phyloP scores from a whole-genome alignment of 805 yeast genomes.

The Metschnikowia drakensbergensis region DNA sequence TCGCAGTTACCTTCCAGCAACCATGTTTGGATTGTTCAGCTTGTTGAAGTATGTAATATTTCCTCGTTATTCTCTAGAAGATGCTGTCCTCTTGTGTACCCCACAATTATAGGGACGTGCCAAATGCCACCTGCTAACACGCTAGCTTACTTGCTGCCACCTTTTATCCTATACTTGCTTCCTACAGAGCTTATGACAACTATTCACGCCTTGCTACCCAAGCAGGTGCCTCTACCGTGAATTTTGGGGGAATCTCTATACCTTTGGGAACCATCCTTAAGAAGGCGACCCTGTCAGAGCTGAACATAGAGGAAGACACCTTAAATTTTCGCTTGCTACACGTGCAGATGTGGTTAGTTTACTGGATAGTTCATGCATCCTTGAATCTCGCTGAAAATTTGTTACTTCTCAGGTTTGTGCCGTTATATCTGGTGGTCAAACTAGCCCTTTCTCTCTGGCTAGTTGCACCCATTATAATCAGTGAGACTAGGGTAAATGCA shows the following conservation, averaged over 20 bases:
- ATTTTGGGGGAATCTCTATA: constrained; percentile 36
- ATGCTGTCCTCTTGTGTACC: constrained; percentile 1
- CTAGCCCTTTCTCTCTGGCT: constrained; percentile 49
- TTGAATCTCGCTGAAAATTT: constrained; percentile 38
- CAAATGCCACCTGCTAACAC: constrained; percentile 8
- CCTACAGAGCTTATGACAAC: constrained; percentile 52
- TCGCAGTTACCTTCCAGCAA: not conserved
- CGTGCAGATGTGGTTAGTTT: constrained; percentile 40
- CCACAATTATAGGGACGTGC: not conserved
- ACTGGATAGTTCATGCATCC: constrained; percentile 64
- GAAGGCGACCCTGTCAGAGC: constrained; percentile 22
- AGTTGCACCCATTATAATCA: constrained; percentile 48
- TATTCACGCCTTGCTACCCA: constrained; percentile 30
- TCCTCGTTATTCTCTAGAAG: not conserved
- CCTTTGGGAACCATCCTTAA: constrained; percentile 36
- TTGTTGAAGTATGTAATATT: constrained; percentile 6
- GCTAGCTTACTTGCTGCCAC: constrained; percentile 33
- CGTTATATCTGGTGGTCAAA: constrained; percentile 42
- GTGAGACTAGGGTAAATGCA: constrained; percentile 25
- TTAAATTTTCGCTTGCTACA: constrained; percentile 24
- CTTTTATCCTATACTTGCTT: constrained; percentile 57
- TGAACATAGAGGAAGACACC: constrained; percentile 14
- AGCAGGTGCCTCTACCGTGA: constrained; percentile 29
- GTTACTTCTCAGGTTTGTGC: constrained; percentile 38
- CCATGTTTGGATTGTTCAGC: constrained; percentile 7